Evolutionary conservation across 768 basidiomycete species (phyloP).

Genomic region (Hirschioporus abietinus): DNA sequence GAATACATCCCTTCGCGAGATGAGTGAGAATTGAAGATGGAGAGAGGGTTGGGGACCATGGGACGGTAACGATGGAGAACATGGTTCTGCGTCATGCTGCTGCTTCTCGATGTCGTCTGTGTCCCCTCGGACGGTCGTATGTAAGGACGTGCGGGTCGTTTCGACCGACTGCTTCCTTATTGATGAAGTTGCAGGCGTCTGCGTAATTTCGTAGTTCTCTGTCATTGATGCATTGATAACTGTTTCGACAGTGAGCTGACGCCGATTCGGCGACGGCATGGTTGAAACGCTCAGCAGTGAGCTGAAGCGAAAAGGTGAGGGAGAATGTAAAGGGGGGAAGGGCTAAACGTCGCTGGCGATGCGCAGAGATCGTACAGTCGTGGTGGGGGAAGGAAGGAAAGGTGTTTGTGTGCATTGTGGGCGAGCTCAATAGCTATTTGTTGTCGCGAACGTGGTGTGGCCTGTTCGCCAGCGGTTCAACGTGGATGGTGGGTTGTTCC

Average conservation of each 20-base stretch:
- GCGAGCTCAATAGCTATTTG: not conserved
- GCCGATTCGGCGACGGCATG: no score
- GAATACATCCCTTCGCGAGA: slow-evolving; percentile 50
- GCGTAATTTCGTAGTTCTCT: slow-evolving; percentile 9
- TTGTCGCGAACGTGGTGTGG: no score
- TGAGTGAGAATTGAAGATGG: slow-evolving; percentile 60
- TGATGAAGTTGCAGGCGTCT: slow-evolving; percentile 7
- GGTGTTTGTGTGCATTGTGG: not conserved
- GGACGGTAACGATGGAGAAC: slow-evolving; percentile 23
- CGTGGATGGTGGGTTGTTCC: no score
- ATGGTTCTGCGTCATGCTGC: slow-evolving; percentile 17
- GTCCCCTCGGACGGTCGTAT: not conserved
- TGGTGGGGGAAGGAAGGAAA: not conserved
- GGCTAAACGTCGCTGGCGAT: no score
- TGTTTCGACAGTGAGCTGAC: not conserved
- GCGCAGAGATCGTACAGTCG: no score
- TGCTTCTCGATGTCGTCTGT: slow-evolving; percentile 28
- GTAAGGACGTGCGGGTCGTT: slow-evolving; percentile 15
- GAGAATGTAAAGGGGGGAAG: no score
- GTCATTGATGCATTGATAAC: not conserved
- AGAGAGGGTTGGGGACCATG: slow-evolving; percentile 42
- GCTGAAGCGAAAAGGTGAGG: no score
- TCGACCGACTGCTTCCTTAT: slow-evolving; percentile 8
- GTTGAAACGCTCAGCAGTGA: no score
- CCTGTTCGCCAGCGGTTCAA: no score